Evolutionary conservation across 306 rosid genomes (phyloP), one percentile per base, ranked within the genome.

Genomic region (Rosa rugosa): DNA sequence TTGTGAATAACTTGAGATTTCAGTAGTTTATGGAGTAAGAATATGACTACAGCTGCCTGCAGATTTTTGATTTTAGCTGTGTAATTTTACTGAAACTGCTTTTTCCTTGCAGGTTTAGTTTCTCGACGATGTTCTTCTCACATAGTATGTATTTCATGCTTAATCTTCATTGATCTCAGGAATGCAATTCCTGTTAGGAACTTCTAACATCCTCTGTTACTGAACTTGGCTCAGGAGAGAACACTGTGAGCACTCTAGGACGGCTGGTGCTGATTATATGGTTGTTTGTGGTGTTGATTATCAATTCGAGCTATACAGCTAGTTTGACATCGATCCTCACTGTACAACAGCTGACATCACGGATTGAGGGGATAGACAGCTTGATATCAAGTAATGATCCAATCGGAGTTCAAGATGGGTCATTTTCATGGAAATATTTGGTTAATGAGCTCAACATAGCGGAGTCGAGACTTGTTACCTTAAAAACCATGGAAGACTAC

Each of bases 271-370:
- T 94, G 78, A 67, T 94, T 20, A 81, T 94, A 84, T 94, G 98
- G 98, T 89, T 91, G 38, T 94, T 91, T 80, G 94, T 94, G 74
- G 98, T 94, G 87, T 84, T 94, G 62, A 90, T 94, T 31, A 94
- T 94, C 85, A 94, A 87, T 82, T 94, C 98, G 41, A 94, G 98
- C 86, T 94, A 94, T 86, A 90, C 96, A 7, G 97, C 98, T 84
- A 91, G 96, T 86, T 90, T 94, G 90, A 94, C 98, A 17, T 94
- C 97, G 11, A 94, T 91, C 88, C 97, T 91, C 78, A 91, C 96
- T 0, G 91, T 90, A 80, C 90, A 86, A 77, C 90, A 91, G 85
- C 85, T 94, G 27, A 74, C 97, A 3, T 84, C 97, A 16, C 86
- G 90, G 25, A 89, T 94, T 36, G 94, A 80, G 85, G 97, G 98